Conservation (phyloP, 768 basidiomycete genomes). For the Phaeotremella skinneri region DNA sequence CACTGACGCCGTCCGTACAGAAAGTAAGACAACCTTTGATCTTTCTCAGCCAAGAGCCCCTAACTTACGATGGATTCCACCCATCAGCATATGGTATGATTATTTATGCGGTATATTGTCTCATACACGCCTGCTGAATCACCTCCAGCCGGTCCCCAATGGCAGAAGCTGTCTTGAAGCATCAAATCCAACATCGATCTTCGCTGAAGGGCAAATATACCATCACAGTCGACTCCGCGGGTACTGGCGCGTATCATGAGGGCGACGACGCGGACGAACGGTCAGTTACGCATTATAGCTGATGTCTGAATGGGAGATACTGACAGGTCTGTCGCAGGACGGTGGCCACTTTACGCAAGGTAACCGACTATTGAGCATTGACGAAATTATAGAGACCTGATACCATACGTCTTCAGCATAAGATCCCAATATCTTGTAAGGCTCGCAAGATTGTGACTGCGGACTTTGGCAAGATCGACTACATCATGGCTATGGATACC, state of each 20-base stretch:
- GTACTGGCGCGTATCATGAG: slow-evolving; percentile 78
- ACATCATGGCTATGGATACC: slow-evolving; percentile 82
- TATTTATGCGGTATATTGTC: background rate
- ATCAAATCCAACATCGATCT: slow-evolving; percentile 50
- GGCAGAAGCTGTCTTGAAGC: slow-evolving; percentile 79
- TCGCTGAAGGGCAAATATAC: slow-evolving; percentile 56
- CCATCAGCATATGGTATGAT: slow-evolving; percentile 29
- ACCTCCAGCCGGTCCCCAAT: slow-evolving; percentile 80
- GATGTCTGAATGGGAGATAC: background rate
- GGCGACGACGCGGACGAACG: slow-evolving; percentile 81
- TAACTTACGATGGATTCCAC: background rate
- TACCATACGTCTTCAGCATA: slow-evolving; percentile 56
- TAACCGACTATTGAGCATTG: slow-evolving; percentile 36
- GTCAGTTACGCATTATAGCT: slow-evolving; percentile 50
- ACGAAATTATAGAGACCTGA: background rate
- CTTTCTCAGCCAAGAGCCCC: too few species aligned
- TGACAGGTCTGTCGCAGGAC: slow-evolving; percentile 56
- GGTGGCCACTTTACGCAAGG: slow-evolving; percentile 68
- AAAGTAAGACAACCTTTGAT: too few species aligned
- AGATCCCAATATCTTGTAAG: slow-evolving; percentile 66
- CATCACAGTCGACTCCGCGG: slow-evolving; percentile 75
- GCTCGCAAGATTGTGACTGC: slow-evolving; percentile 65
- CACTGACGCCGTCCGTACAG: too few species aligned
- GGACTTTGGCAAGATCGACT: slow-evolving; percentile 74
- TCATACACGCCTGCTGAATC: background rate